Evolutionary conservation across 73 alveolate species (phyloP).

Genomic region (Stentor coeruleus): DNA sequence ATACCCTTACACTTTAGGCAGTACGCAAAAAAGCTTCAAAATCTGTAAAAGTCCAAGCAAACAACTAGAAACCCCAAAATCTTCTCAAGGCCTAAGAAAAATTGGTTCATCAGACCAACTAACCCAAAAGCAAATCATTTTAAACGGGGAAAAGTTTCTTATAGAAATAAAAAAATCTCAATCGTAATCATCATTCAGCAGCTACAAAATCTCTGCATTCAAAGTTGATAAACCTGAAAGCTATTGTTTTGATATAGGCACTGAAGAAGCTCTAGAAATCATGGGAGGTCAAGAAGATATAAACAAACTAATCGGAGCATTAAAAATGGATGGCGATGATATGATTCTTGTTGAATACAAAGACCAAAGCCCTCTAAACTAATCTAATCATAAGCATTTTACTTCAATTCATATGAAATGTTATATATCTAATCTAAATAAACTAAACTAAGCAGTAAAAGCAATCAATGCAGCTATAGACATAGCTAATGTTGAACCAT

Average conservation of each 20-base stretch:
- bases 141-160: neutral
- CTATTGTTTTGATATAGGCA: neutral
- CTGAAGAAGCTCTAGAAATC: neutral
- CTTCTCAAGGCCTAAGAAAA: neutral
- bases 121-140: neutral
- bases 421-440: too few species aligned
- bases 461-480: too few species aligned
- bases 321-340: neutral
- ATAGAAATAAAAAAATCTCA: too few species aligned
- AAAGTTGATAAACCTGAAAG: neutral
- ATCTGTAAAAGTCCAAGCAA: neutral
- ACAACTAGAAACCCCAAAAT: neutral
- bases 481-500: too few species aligned
- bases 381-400: too few species aligned
- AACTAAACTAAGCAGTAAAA: too few species aligned
- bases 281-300: neutral
- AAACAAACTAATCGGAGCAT: neutral
- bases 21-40: neutral
- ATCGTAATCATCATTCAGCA: neutral
- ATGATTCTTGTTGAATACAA: neutral
- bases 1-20: constrained; percentile 14
- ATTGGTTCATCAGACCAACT: neutral
- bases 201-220: neutral
- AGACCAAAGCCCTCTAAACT: too few species aligned
- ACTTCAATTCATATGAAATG: too few species aligned